These are phyloP conservation scores for Penicillium sp. DNA, from an alignment of 2,329 filamentous ascomycete species.

Conservation along the genomic window DNA sequence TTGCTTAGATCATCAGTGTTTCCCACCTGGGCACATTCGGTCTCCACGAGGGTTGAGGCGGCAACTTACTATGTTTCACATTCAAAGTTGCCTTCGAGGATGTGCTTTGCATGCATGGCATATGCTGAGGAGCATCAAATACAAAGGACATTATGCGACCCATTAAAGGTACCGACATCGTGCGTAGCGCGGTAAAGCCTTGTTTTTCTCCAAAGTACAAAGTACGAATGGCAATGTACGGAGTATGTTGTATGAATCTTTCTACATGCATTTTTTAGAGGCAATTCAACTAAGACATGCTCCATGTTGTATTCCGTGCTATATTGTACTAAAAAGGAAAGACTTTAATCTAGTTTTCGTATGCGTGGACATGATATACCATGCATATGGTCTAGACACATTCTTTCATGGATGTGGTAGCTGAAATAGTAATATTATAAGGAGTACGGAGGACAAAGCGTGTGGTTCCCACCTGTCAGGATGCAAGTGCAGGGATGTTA, in stretches of 20 bases:
- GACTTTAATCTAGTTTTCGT: neutral
- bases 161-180: neutral
- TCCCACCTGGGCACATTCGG: neutral
- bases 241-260: no score
- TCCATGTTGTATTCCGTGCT: neutral
- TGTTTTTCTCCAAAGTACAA: neutral
- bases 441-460: neutral
- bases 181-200: neutral
- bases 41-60: neutral
- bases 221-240: neutral
- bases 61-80: neutral
- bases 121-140: neutral
- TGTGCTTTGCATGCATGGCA: neutral
- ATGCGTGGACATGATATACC: neutral
- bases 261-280: neutral
- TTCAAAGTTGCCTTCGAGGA: neutral
- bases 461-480: slow-evolving; percentile 2
- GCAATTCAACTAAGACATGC: neutral
- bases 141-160: neutral
- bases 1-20: neutral
- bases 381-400: neutral
- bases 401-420: neutral
- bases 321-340: neutral
- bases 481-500: slow-evolving; percentile 1
- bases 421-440: neutral